A percentile compares a stretch with the other conserved stretches of the same genome.
Conservation (phyloP, 139 green algal species). For the Chlorella ohadii region DNA sequence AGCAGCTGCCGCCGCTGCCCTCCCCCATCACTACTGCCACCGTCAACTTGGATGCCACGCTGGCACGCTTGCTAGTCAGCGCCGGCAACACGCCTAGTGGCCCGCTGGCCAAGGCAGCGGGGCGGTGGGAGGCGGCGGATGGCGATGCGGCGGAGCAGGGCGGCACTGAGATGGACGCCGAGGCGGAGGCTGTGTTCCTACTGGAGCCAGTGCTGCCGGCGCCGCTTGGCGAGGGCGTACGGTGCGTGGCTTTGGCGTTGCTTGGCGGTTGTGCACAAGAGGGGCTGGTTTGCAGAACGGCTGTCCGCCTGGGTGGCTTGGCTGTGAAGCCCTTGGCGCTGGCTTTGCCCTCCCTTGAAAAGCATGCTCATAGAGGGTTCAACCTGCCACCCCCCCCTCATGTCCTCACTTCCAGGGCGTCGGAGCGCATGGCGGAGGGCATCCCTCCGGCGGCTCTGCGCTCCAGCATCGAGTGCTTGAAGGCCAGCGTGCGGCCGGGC, state of each 20-base stretch:
- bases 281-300: no score
- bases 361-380: no score
- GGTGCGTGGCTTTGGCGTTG: not conserved
- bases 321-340: no score
- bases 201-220: conserved; percentile 40
- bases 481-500: no score
- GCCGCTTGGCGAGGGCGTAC: conserved; percentile 32
- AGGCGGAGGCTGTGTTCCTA: not conserved
- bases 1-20: not conserved
- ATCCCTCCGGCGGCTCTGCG: no score
- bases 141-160: not conserved
- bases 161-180: not conserved
- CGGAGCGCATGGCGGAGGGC: no score
- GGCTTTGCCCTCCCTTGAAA: no score
- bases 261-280: no score
- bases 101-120: conserved; percentile 11
- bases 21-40: conserved; percentile 23
- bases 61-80: conserved; percentile 37
- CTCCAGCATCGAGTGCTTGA: no score
- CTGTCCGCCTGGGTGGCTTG: no score
- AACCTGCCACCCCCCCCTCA: no score
- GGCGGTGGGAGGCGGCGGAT: not conserved
- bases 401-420: no score
- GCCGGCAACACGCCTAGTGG: conserved; percentile 41
- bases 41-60: conserved; percentile 15